phyloP scores from a whole-genome alignment of 2,329 filamentous ascomycete genomes.

The Fusarium chaquense region DNA sequence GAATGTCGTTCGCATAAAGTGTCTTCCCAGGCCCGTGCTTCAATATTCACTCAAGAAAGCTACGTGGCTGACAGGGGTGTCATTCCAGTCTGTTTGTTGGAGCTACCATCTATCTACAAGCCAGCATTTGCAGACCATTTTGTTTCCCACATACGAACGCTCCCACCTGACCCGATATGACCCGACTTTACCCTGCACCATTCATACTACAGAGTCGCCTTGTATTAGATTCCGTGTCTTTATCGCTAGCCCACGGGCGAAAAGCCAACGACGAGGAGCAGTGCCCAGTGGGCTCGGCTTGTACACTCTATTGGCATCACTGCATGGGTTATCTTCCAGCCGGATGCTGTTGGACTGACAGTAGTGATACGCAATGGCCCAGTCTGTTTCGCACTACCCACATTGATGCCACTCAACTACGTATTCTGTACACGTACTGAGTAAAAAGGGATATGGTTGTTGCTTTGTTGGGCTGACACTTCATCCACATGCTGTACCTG shows the following conservation, averaged over 20 bases:
- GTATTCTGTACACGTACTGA: constrained; percentile 1
- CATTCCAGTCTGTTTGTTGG: background rate
- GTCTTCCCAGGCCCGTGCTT: background rate
- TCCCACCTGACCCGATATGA: background rate
- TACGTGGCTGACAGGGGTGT: constrained; percentile 11
- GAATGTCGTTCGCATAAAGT: background rate
- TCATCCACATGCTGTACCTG: constrained; percentile 19
- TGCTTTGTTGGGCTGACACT: background rate
- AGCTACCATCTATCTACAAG: background rate
- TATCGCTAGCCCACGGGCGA: background rate
- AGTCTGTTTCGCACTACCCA: constrained; percentile 15
- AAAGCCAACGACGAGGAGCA: background rate
- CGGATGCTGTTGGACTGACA: background rate
- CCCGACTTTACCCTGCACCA: background rate
- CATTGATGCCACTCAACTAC: constrained; percentile 16
- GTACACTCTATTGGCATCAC: constrained; percentile 7
- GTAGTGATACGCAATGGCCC: constrained; percentile 2
- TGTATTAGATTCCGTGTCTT: background rate
- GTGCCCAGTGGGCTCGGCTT: constrained; percentile 5
- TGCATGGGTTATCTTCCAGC: background rate
- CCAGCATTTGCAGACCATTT: background rate
- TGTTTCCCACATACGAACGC: background rate
- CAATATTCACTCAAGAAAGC: background rate
- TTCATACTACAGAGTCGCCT: background rate
- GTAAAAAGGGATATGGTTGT: background rate